These are phyloP conservation scores for Rubus parviflorus DNA, from an alignment of 306 rosid species.

Conservation along the genomic window DNA sequence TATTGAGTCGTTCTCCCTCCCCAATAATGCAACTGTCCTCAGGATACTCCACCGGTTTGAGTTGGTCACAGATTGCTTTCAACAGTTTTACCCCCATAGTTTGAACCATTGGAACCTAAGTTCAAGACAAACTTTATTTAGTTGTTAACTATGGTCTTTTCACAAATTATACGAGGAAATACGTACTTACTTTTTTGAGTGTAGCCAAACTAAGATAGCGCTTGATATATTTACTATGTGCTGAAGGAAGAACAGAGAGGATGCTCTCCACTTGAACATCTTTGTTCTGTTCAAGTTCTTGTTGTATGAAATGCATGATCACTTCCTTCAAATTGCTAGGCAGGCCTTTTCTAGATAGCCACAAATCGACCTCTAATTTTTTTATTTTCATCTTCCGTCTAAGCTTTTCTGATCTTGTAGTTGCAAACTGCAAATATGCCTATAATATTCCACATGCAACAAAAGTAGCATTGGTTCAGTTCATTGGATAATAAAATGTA, in stretches of 20 bases:
- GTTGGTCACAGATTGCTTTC: neutral
- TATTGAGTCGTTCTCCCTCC: neutral
- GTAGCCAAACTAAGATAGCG: neutral
- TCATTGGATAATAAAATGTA: neutral
- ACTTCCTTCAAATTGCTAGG: constrained; percentile 1
- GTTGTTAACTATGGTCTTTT: neutral
- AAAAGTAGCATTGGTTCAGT: neutral
- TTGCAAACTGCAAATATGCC: neutral
- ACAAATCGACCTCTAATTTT: neutral
- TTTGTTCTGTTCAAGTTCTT: constrained; percentile 12
- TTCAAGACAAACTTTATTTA: neutral
- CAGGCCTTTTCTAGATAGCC: constrained; percentile 11
- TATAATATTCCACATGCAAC: neutral
- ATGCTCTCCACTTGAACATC: constrained; percentile 31
- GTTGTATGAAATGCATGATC: constrained; percentile 8
- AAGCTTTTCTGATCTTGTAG: neutral
- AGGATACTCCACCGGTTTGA: neutral
- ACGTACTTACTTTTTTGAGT: neutral
- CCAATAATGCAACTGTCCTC: neutral
- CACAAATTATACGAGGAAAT: neutral
- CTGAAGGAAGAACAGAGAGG: constrained; percentile 60
- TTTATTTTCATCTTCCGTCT: neutral
- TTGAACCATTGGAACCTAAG: neutral
- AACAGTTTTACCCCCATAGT: neutral
- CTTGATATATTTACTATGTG: constrained; percentile 43